Evolutionary conservation across 208 protist species (phyloP).

Genomic region (Naegleria lovaniensis): DNA sequence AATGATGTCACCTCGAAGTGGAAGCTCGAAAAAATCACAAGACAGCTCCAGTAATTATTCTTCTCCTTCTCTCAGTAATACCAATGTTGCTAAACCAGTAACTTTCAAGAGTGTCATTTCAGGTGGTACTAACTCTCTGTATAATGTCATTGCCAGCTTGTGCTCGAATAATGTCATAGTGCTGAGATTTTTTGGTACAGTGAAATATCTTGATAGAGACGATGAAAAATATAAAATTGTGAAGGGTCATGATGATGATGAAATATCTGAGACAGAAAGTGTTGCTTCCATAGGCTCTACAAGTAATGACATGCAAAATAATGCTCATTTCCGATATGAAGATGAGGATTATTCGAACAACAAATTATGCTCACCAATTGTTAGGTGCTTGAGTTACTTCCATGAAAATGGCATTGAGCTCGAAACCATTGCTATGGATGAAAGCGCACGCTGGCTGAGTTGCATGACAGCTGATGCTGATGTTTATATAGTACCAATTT

Average conservation of each 20-base stretch:
- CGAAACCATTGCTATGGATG: background rate
- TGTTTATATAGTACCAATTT: background rate
- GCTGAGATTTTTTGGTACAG: background rate
- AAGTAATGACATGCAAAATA: background rate
- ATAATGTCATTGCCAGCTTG: background rate
- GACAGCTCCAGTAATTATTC: background rate
- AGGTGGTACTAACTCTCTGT: background rate
- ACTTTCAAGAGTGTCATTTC: background rate
- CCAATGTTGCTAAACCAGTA: background rate
- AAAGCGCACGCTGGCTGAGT: background rate
- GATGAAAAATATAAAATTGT: background rate
- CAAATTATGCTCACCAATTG: background rate
- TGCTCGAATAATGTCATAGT: slow-evolving; percentile 16
- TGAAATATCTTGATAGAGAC: background rate
- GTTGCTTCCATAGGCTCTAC: background rate
- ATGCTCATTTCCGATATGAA: background rate
- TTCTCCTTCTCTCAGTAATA: background rate
- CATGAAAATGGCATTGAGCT: background rate
- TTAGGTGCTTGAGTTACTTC: background rate
- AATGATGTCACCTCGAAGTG: background rate
- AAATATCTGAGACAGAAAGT: background rate
- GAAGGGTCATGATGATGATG: background rate
- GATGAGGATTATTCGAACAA: background rate
- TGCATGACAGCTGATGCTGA: background rate
- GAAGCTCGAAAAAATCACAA: background rate